Percentiles rank a stretch among this genome's conserved stretches.
These are phyloP conservation scores for Fusarium guadeloupense DNA, from an alignment of 2,329 filamentous ascomycete species.

Conservation along the genomic window DNA sequence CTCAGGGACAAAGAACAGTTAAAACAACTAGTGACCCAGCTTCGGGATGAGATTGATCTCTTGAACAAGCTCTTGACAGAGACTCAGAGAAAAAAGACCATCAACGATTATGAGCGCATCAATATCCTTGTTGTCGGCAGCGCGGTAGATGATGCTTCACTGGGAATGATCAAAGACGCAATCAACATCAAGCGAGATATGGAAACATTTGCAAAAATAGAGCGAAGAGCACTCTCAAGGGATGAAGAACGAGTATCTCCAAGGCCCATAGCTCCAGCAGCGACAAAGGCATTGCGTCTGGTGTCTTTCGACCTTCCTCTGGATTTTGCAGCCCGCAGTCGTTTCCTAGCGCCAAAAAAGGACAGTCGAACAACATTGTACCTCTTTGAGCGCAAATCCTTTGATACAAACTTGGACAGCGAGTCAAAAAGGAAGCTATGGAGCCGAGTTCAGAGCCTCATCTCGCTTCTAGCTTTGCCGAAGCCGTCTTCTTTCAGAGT, in stretches of 20 bases:
- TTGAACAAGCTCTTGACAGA: constrained; percentile 6
- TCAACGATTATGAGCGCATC: neutral
- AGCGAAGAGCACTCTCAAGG: neutral
- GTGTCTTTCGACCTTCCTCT: neutral
- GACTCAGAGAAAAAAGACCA: neutral
- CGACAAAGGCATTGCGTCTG: neutral
- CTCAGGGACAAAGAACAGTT: neutral
- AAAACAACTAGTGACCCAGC: neutral
- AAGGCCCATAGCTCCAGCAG: neutral
- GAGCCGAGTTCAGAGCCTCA: constrained; percentile 4
- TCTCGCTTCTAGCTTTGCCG: neutral
- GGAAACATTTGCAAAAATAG: neutral
- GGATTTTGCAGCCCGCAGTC: neutral
- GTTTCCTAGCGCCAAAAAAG: neutral
- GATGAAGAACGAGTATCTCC: neutral
- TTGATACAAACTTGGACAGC: neutral
- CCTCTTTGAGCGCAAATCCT: neutral
- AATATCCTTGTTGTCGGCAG: neutral
- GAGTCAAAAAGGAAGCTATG: neutral
- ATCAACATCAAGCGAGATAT: neutral
- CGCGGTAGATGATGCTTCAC: neutral
- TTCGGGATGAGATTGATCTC: neutral
- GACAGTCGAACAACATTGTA: neutral
- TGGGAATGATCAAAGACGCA: neutral
- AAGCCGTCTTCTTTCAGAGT: neutral